Evolutionary conservation across 768 basidiomycete species (phyloP).

Genomic region (Coprinopsis strossmayeri): DNA sequence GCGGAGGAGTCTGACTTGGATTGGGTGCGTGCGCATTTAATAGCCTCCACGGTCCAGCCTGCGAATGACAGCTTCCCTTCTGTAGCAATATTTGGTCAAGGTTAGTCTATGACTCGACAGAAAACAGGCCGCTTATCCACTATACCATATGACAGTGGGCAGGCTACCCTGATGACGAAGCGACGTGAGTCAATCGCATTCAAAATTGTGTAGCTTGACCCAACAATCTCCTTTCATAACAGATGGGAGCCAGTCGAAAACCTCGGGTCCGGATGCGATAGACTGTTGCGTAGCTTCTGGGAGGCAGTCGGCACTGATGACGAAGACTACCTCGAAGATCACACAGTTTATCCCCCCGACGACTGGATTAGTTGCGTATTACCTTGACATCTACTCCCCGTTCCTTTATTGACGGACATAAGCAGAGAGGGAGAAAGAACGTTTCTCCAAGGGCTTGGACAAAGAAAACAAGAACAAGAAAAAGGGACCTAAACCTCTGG

Average conservation of each 20-base stretch:
- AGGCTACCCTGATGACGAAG: constrained; percentile 47
- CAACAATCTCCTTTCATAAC: background rate
- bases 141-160: constrained; percentile 47
- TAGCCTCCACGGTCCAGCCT: background rate
- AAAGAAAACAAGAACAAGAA: constrained; percentile 14
- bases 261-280: constrained; percentile 44
- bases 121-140: background rate
- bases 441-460: constrained; percentile 26
- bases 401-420: background rate
- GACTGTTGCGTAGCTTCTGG: constrained; percentile 63
- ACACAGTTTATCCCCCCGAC: constrained; percentile 32
- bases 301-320: constrained; percentile 51
- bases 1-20: background rate
- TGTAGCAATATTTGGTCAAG: constrained; percentile 62
- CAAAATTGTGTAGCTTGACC: background rate
- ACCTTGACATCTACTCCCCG: background rate
- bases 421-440: constrained; percentile 32
- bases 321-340: constrained; percentile 44
- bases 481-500: constrained; percentile 10
- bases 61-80: background rate
- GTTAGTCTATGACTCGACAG: constrained; percentile 23
- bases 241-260: constrained; percentile 72
- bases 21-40: background rate
- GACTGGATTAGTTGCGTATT: constrained; percentile 53
- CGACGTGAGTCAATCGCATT: constrained; percentile 37